phyloP scores from a whole-genome alignment of 73 alveolate species.

The Blepharisma stoltei region DNA sequence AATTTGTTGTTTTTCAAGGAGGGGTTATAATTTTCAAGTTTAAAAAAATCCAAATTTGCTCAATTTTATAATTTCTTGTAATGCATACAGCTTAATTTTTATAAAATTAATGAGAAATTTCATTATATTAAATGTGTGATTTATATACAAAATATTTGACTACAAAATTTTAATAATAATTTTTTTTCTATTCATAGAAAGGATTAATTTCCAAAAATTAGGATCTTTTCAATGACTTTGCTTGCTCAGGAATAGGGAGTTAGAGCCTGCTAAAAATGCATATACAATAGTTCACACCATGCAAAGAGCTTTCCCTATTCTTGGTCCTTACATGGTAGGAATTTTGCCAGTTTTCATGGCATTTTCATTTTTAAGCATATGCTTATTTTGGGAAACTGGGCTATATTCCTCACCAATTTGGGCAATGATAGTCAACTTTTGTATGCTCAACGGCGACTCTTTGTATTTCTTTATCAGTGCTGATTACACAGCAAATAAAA shows the following conservation, averaged over 20 bases:
- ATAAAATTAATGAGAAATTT: too few species aligned
- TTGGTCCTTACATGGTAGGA: constrained; percentile 63
- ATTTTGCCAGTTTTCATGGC: constrained; percentile 80
- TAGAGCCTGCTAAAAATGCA: background rate
- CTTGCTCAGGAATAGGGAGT: too few species aligned
- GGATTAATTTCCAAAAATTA: too few species aligned
- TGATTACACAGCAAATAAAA: constrained; percentile 43
- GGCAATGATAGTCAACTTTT: constrained; percentile 62
- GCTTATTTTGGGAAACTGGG: constrained; percentile 79
- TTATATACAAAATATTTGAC: too few species aligned
- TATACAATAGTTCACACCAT: constrained; percentile 57
- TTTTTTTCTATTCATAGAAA: too few species aligned
- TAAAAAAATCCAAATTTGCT: too few species aligned
- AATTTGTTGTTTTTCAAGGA: constrained; percentile 58
- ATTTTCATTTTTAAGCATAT: constrained; percentile 77
- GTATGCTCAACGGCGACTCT: constrained; percentile 85
- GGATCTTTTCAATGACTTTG: too few species aligned
- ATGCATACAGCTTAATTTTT: too few species aligned
- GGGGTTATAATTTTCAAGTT: too few species aligned
- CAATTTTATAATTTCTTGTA: too few species aligned
- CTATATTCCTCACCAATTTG: constrained; percentile 64
- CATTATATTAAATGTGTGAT: too few species aligned
- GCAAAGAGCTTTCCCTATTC: constrained; percentile 49
- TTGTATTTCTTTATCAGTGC: constrained; percentile 70
- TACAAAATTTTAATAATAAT: too few species aligned